A percentile compares a stretch with the other conserved stretches of the same genome.
phyloP scores from a whole-genome alignment of 164 flowering plant species.

The Cinnamomum chago region DNA sequence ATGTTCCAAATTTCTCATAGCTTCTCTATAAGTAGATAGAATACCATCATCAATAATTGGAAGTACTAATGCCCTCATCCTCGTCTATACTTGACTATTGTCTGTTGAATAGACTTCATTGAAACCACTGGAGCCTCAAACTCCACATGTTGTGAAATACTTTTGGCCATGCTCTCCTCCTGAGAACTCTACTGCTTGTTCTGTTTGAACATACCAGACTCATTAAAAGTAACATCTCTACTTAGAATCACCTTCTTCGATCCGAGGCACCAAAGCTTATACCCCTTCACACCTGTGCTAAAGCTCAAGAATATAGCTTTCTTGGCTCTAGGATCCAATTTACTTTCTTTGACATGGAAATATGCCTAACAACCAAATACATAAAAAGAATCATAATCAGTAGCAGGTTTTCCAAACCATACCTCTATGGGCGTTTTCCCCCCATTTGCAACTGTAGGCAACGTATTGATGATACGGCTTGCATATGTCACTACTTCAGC shows the following conservation, averaged over 20 bases:
- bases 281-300: background rate
- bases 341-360: background rate
- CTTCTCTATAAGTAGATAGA: background rate
- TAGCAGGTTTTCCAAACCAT: background rate
- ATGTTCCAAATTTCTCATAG: background rate
- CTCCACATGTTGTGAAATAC: background rate
- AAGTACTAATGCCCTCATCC: background rate
- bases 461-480: background rate
- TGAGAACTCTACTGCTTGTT: no score
- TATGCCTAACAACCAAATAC: background rate
- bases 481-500: background rate
- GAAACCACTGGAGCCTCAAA: background rate
- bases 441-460: background rate
- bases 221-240: background rate
- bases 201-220: no score
- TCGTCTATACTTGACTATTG: background rate
- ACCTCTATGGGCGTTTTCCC: background rate
- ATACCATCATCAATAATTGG: background rate
- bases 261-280: background rate
- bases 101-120: background rate
- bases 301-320: background rate
- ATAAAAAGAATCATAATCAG: background rate
- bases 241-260: background rate
- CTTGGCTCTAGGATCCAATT: background rate
- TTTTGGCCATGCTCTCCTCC: no score